Base-by-base conservation (phyloP, 805 yeast genomes). In the Teunomyces kruisii region DNA sequence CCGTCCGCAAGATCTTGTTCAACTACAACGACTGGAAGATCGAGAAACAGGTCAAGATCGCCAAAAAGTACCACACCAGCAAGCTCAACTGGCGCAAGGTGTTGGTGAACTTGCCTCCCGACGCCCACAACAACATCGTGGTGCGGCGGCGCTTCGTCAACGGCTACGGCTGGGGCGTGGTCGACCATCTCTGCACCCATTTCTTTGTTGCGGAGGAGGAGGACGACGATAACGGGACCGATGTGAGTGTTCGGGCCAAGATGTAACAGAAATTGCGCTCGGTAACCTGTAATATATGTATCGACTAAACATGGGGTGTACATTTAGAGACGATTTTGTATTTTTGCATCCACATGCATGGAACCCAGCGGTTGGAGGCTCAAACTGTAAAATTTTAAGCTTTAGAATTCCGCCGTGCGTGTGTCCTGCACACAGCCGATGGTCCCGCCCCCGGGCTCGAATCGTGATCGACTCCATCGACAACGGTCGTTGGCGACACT, bases 151-250 rank as follows among this genome's bases (percentile, higher is more conserved):
- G 74, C 28, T 72, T 72, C 53, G 58, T 72, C 19, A 72, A 72
- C 53, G 76, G 74, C 1, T 72, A 67, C 49, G 78, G 78, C 8
- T 72, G 78, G 78, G 75, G 75, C 1, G 75, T 72, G 8, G 56
- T 72, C 8, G 74, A 71, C 45, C 76, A 72, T 49, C 52, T 72
- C 36, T 62, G 67, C 35, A 60, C 56, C 15, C 57, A 57, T 35
- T 48, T 65, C 9, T 64, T 64, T 43, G 50, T 32, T 14, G 28
- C 32, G 9, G 42, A 32, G 9, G 36, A 31, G 12, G 33, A 26
- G 12, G 42, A 43, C 16, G 42, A 37, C 29, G n/a, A n/a, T n/a
- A 43, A 37, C 24, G 46, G 43, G 13, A 14, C 36, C 28, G 22
- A 10, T 17, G 37, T 10, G 4, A 10, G 28, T 26, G 28, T 26